These are phyloP conservation scores for Alloteropsis angusta DNA, from an alignment of 202 grass and related monocot species.

Conservation along the genomic window DNA sequence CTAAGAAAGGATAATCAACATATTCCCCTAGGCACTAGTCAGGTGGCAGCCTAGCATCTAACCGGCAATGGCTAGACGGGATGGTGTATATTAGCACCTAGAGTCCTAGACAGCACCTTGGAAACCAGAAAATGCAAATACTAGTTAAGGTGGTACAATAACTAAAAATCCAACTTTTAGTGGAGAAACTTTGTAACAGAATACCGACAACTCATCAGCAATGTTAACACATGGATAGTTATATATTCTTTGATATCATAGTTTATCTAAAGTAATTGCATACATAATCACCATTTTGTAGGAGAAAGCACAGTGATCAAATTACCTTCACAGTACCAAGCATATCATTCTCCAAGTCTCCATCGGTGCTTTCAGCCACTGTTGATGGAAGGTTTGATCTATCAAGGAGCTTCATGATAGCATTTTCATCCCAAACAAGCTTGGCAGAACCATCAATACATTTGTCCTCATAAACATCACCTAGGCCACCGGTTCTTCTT, in stretches of 20 bases:
- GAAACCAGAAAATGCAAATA: not conserved
- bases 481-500: conserved; percentile 78
- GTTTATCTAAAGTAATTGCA: conserved; percentile 13
- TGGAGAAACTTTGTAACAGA: conserved; percentile 14
- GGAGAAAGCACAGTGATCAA: not conserved
- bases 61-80: not conserved
- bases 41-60: not conserved
- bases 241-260: not conserved
- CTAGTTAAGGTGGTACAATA: not conserved
- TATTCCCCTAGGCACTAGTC: not conserved
- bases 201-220: not conserved
- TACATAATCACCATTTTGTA: conserved; percentile 11
- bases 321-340: conserved; percentile 93
- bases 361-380: conserved; percentile 62
- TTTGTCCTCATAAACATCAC: conserved; percentile 97
- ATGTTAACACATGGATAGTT: not conserved
- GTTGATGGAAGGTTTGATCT: conserved; percentile 77
- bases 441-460: conserved; percentile 73
- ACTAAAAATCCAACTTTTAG: not conserved
- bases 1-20: not conserved
- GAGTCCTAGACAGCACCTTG: not conserved
- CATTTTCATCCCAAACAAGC: conserved; percentile 89
- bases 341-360: conserved; percentile 86
- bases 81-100: not conserved
- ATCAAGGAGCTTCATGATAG: conserved; percentile 90